Base-by-base conservation (phyloP, 2,329 filamentous ascomycete species). In the Colletotrichum chrysophilum region DNA sequence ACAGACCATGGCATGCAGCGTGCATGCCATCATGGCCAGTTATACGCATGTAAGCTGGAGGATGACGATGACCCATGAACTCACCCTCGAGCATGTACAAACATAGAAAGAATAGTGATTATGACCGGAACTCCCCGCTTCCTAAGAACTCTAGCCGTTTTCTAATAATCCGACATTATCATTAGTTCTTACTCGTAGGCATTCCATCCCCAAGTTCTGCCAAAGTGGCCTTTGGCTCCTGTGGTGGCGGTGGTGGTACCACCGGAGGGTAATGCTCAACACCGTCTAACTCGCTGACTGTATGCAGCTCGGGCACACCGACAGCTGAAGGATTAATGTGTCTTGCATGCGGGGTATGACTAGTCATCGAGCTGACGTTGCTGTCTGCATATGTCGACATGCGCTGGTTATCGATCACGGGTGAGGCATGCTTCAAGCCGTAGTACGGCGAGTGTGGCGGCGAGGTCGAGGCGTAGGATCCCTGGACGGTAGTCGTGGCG, bases 371-470 rank as follows among this genome's bases (percentile, higher is more conserved):
- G 68, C 68, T 75, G 55, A 75, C 70, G 14, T 69, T 73, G 34
- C 56, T 68, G 43, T 74, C 74, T 7, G 70, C 56, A n/a, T 68
- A 73, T 0, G 58, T 69, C 4, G 74, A 69, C 13, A 73, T 58
- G 21, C 66, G 74, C 5, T 58, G 70, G 12, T 68, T 65, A 24
- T 75, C 74, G 18, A 64, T 26, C 26, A 62, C 36, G 21, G 74
- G 74, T 1, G 70, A 73, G 14, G 18, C 32, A 21, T 73, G 74
- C 64, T 75, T 75, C 32, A 52, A 13, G 16, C 30, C 6, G 48
- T 68, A 73, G 48, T 69, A 73, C 14, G 74, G 74, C 7, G 74
- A 75, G 48, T 73, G 56, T 55, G 69, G 73, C 21, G 73, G 64
- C 24, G 74, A 74, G 3, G 64, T 28, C 14, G 70, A 48, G 9